These are phyloP conservation scores for Pleurotus tuoliensis DNA, from an alignment of 768 basidiomycete genomes.

Conservation along the genomic window DNA sequence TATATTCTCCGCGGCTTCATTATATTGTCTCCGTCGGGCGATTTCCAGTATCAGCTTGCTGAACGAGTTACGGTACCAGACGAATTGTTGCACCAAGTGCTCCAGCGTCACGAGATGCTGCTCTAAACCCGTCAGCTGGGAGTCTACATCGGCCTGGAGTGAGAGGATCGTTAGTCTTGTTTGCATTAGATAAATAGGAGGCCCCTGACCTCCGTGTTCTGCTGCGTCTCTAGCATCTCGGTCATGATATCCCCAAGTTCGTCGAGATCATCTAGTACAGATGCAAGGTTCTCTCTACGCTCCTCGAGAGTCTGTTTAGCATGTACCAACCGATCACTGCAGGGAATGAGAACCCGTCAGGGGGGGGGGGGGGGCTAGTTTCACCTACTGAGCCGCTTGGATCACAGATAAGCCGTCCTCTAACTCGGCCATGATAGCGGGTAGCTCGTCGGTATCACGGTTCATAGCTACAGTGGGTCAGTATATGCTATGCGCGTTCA, in stretches of 20 bases:
- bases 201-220: constrained; percentile 55
- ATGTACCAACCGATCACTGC: constrained; percentile 47
- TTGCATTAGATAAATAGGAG: constrained; percentile 6
- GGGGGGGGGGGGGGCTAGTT: not conserved
- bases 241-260: constrained; percentile 77
- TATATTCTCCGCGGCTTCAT: constrained; percentile 61
- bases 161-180: not conserved
- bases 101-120: constrained; percentile 59
- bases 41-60: constrained; percentile 73
- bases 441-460: constrained; percentile 75
- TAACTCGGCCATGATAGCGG: constrained; percentile 68
- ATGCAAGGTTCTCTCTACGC: constrained; percentile 45
- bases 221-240: constrained; percentile 70
- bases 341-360: constrained; percentile 5
- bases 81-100: constrained; percentile 61
- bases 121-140: constrained; percentile 52
- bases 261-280: constrained; percentile 62
- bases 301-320: constrained; percentile 40
- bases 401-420: constrained; percentile 55
- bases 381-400: constrained; percentile 52
- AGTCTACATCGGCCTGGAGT: constrained; percentile 45
- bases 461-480: constrained; percentile 61
- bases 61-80: constrained; percentile 70
- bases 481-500: not conserved
- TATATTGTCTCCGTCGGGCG: constrained; percentile 60